A percentile compares a stretch with the other conserved stretches of the same genome.
These are phyloP conservation scores for Leucocoprinus birnbaumii DNA, from an alignment of 768 basidiomycete species.

Conservation along the genomic window DNA sequence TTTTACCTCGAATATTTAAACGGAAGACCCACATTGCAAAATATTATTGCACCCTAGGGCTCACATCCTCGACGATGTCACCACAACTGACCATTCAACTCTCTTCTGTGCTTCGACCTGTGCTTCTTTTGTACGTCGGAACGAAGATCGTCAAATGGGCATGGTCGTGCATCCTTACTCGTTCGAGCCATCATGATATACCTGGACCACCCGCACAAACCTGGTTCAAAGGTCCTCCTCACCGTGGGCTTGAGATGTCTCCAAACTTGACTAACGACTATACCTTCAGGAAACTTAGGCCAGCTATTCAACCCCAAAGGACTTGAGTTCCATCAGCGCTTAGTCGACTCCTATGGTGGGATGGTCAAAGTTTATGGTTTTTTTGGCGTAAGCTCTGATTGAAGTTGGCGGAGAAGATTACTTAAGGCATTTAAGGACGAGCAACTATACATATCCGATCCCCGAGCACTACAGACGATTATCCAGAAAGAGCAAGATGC, in stretches of 20 bases:
- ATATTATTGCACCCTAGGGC: no score
- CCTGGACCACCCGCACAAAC: slow-evolving; percentile 31
- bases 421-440: slow-evolving; percentile 30
- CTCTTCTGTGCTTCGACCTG: neutral
- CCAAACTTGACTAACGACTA: neutral
- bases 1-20: no score
- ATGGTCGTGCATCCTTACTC: neutral
- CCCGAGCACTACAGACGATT: slow-evolving; percentile 44
- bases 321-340: slow-evolving; percentile 34
- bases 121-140: neutral
- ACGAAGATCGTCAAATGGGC: neutral
- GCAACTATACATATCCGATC: slow-evolving; percentile 48
- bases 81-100: no score
- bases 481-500: slow-evolving; percentile 44
- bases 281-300: slow-evolving; percentile 33
- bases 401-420: neutral
- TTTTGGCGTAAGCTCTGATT: slow-evolving; percentile 35
- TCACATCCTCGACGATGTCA: no score
- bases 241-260: no score
- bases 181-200: slow-evolving; percentile 20
- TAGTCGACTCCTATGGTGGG: slow-evolving; percentile 37
- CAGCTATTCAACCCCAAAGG: slow-evolving; percentile 43
- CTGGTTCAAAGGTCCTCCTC: slow-evolving; percentile 28
- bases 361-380: slow-evolving; percentile 44
- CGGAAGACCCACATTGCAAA: no score